Base-by-base conservation (phyloP, 805 yeast species). In the Metschnikowia anglica region DNA sequence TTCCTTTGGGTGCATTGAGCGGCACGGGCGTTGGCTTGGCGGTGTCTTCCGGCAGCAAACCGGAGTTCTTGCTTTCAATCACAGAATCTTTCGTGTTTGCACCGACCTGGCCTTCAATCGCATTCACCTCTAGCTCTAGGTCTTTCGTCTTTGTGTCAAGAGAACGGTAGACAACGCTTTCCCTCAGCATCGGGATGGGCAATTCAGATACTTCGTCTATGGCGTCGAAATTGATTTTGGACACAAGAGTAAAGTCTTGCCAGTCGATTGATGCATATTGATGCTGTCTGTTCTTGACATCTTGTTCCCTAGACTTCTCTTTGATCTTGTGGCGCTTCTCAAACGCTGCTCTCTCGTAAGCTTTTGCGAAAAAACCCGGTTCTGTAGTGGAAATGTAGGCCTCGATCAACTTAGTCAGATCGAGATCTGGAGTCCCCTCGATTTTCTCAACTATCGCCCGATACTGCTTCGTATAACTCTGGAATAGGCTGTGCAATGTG, bases 191-290 rank as follows among this genome's bases (percentile, higher is more conserved):
- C 0, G 95, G 87, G 8, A 58, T 53, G 0, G 77, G 71, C 38
- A 82, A 63, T 38, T 80, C 83, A 4, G 78, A 72, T 9, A 74
- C 77, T 46, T 73, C 70, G 59, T 83, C 89, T 5, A 77, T 62
- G 2, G 79, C 80, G 12, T 78, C 77, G 51, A 88, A 83, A 37
- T 74, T 80, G 11, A 89, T 70, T 2, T 83, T 79, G 37, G 81
- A 88, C 6, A 87, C 83, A 13, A 87, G 70, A 2, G 74, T 70
- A 57, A 90, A 91, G 48, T 85, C 87, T 43, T 82, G 81, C 99
- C 99, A 91, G 63, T 90, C 89, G 17, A 88, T 81, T 8, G 85
- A 76, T 0, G 90, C 88, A 63, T 74, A 87, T 31, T 76, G 81
- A 4, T 79, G 51, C 43, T 62, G 65, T 17, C 34, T 17, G 15